Evolutionary conservation across 441 rosid species (phyloP).

Genomic region (Pelargonium cotyledonis): DNA sequence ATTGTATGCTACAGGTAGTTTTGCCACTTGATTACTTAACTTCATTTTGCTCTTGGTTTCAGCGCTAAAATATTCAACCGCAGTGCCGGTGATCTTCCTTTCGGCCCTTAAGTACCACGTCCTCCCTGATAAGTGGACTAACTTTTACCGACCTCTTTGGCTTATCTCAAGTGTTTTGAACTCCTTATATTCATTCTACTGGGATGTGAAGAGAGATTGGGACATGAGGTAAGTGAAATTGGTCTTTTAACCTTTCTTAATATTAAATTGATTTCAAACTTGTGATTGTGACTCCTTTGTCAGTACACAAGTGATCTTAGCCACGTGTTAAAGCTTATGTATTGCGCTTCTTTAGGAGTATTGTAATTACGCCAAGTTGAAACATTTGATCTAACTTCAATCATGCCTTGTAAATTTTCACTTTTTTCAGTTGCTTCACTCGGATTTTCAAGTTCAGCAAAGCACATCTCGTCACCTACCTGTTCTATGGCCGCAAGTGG

Average conservation of each 20-base stretch:
- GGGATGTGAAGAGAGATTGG: conserved; percentile 95
- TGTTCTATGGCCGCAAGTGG: conserved; percentile 71
- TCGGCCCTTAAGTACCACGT: conserved; percentile 94
- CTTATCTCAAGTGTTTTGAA: conserved; percentile 73
- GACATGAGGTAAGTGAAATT: conserved; percentile 65
- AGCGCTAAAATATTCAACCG: conserved; percentile 86
- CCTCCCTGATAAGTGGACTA: conserved; percentile 63
- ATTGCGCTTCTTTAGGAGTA: background rate
- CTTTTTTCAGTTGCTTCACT: conserved; percentile 63
- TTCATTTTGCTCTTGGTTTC: conserved; percentile 33
- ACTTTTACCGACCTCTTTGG: conserved; percentile 83
- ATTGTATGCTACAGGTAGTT: background rate
- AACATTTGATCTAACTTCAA: too few relatives aligned
- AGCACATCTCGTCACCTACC: conserved; percentile 44
- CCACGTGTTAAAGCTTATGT: background rate
- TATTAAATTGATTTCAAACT: background rate
- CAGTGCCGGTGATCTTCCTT: conserved; percentile 90
- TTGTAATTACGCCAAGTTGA: too few relatives aligned
- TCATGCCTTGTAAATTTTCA: background rate
- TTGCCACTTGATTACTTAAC: conserved; percentile 20
- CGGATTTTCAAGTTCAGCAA: conserved; percentile 71
- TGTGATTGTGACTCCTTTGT: background rate
- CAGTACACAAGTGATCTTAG: background rate
- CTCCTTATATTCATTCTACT: conserved; percentile 79
- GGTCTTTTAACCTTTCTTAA: conserved; percentile 13